Evolutionary conservation across 495 filamentous ascomycete genomes (phyloP).

Genomic region (Podospora sp.): DNA sequence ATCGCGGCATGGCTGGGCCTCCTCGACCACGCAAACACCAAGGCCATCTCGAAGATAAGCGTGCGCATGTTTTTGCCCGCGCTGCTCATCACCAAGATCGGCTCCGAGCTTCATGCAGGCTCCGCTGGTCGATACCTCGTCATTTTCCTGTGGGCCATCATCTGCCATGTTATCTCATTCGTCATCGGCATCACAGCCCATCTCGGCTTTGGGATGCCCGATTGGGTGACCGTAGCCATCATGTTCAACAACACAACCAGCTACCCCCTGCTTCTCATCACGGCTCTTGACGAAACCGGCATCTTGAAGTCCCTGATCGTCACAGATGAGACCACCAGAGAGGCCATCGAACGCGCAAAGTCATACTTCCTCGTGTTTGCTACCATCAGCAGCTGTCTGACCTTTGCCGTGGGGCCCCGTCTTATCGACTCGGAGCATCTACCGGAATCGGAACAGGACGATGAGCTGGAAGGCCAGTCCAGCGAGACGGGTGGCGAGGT

Average conservation of each 20-base stretch:
- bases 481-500: not conserved
- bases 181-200: constrained; percentile 44
- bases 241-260: constrained; percentile 79
- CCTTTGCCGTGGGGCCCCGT: constrained; percentile 65
- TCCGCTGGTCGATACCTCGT: constrained; percentile 59
- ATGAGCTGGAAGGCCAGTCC: constrained; percentile 20
- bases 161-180: constrained; percentile 49
- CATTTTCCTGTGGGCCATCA: constrained; percentile 45
- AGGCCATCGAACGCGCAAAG: constrained; percentile 66
- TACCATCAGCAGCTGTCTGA: constrained; percentile 44
- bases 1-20: constrained; percentile 60
- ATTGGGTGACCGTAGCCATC: constrained; percentile 67
- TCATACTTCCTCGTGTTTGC: constrained; percentile 69
- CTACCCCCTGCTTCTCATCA: constrained; percentile 68
- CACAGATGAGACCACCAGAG: constrained; percentile 43
- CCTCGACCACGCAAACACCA: constrained; percentile 56
- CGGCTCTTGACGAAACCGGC: constrained; percentile 65
- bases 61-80: constrained; percentile 72
- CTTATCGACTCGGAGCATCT: constrained; percentile 45
- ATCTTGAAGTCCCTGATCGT: constrained; percentile 55
- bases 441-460: constrained; percentile 32
- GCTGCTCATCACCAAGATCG: constrained; percentile 69
- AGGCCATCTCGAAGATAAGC: constrained; percentile 66
- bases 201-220: constrained; percentile 52
- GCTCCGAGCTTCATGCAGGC: constrained; percentile 61